Evolutionary conservation across 768 basidiomycete species (phyloP).

Genomic region (Lentinula guzmanii): DNA sequence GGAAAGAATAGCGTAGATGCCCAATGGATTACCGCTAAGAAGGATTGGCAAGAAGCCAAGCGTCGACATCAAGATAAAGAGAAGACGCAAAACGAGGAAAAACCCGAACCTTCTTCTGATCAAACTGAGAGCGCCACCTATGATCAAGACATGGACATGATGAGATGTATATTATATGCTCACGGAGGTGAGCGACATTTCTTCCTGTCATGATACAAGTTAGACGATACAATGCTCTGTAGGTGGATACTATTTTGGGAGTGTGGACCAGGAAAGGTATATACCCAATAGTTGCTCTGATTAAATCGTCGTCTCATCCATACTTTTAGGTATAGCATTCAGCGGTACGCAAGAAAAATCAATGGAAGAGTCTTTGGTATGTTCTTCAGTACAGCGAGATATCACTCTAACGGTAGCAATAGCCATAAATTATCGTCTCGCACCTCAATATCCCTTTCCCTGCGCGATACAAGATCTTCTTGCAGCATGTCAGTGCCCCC

Average conservation of each 20-base stretch:
- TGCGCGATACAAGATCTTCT: conserved; percentile 86
- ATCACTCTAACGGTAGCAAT: not conserved
- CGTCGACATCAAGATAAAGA: conserved; percentile 45
- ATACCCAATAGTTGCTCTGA: not conserved
- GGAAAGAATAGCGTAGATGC: conserved; percentile 58
- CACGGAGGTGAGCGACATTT: conserved; percentile 57
- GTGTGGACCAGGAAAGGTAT: conserved; percentile 71
- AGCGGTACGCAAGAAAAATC: conserved; percentile 87
- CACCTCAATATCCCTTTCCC: conserved; percentile 96
- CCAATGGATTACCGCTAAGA: conserved; percentile 85
- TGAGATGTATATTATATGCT: conserved; percentile 78
- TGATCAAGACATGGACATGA: conserved; percentile 71
- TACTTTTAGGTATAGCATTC: conserved; percentile 57
- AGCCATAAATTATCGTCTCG: conserved; percentile 82
- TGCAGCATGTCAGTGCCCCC: conserved; percentile 63
- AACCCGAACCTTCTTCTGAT: conserved; percentile 7
- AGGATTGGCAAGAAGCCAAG: conserved; percentile 73
- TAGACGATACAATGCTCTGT: conserved; percentile 7
- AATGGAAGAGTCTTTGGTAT: conserved; percentile 82
- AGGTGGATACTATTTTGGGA: conserved; percentile 86
- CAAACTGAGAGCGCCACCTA: conserved; percentile 30
- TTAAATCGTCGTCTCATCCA: conserved; percentile 1
- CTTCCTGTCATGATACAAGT: not conserved
- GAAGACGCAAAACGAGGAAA: conserved; percentile 19
- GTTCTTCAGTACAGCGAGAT: conserved; percentile 9